A percentile compares a stretch with the other conserved stretches of the same genome.
phyloP scores from a whole-genome alignment of 2,329 filamentous ascomycete species.

The Trichoderma endophyticum region DNA sequence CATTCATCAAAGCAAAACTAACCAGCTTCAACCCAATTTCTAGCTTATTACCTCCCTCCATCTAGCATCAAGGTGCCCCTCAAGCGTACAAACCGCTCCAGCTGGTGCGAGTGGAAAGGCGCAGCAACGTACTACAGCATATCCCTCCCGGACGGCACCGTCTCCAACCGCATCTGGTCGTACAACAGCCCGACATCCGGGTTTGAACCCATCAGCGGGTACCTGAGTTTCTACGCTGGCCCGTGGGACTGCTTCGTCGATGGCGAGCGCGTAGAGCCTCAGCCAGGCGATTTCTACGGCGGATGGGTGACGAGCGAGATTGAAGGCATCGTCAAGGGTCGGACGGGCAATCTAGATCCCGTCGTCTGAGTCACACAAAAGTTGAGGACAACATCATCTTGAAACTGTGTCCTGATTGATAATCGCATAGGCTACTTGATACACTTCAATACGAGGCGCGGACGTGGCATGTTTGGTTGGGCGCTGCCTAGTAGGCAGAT shows the following conservation, averaged over 20 bases:
- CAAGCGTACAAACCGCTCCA: conserved; percentile 40
- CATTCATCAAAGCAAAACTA: background rate
- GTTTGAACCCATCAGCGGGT: conserved; percentile 53
- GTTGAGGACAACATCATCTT: background rate
- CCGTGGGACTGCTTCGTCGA: conserved; percentile 63
- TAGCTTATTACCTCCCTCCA: conserved; percentile 59
- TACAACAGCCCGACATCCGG: conserved; percentile 52
- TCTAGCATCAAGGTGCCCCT: conserved; percentile 47
- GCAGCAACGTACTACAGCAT: conserved; percentile 56
- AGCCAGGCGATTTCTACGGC: conserved; percentile 62
- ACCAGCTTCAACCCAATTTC: background rate
- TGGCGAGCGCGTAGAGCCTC: conserved; percentile 56
- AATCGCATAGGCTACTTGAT: background rate
- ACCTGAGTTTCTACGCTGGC: conserved; percentile 58
- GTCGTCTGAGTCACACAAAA: conserved; percentile 25
- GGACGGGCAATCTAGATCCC: conserved; percentile 40
- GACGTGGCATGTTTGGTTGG: background rate
- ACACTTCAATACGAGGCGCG: background rate
- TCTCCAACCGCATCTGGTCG: conserved; percentile 56
- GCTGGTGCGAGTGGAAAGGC: conserved; percentile 62
- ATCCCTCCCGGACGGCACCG: conserved; percentile 38
- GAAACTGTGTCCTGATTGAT: background rate
- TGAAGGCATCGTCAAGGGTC: conserved; percentile 48
- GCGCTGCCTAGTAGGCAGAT: background rate
- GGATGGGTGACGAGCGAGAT: conserved; percentile 62